phyloP scores from a whole-genome alignment of 2,329 filamentous ascomycete genomes.

The Alternaria atra region DNA sequence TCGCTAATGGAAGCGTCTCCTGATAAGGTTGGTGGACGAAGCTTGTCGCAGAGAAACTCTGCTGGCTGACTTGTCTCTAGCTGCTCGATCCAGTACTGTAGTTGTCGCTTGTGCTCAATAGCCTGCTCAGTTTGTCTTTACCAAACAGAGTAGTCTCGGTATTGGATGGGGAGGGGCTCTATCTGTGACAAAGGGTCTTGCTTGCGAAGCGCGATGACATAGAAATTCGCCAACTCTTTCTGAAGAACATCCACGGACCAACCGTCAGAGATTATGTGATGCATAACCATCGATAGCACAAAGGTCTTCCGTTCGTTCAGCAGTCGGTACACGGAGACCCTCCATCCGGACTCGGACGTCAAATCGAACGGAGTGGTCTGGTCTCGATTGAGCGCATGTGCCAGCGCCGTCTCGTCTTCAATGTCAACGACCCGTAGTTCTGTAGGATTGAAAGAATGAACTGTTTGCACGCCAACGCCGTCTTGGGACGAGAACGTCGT shows the following conservation, averaged over 20 bases:
- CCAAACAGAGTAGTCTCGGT: constrained; percentile 7
- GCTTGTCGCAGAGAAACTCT: constrained; percentile 7
- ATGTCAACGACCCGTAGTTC: neutral
- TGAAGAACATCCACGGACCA: constrained; percentile 14
- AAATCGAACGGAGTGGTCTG: constrained; percentile 3
- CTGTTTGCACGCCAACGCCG: neutral
- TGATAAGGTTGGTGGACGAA: neutral
- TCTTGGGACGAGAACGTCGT: neutral
- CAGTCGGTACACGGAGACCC: neutral
- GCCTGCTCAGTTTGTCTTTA: neutral
- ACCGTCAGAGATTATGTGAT: constrained; percentile 20
- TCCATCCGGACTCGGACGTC: neutral
- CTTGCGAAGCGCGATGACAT: neutral
- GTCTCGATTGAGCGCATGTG: constrained; percentile 1
- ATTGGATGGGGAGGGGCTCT: neutral
- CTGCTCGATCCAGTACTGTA: neutral
- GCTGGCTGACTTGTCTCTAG: constrained; percentile 2
- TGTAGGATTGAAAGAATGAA: neutral
- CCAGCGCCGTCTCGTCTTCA: neutral
- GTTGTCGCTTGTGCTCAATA: neutral
- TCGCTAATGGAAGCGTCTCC: neutral
- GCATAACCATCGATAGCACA: constrained; percentile 19
- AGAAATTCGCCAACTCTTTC: neutral
- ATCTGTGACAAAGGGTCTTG: neutral
- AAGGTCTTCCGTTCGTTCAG: neutral